phyloP scores from a whole-genome alignment of 139 green algal genomes.

The Nannochloris sp. region DNA sequence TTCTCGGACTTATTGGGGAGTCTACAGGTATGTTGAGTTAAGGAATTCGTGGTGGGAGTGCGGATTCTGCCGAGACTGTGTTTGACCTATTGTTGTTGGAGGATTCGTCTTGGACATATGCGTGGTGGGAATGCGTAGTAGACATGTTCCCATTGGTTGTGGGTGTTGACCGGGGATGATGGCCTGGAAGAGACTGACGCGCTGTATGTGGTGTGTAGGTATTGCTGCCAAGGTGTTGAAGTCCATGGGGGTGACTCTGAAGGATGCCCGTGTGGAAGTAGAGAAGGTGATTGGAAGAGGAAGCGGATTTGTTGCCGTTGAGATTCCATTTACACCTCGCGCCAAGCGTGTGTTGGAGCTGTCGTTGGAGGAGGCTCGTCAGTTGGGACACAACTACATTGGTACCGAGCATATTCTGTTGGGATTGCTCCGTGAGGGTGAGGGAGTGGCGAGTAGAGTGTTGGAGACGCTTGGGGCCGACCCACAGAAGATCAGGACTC shows the following conservation, averaged over 20 bases:
- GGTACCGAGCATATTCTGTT: conserved; percentile 99
- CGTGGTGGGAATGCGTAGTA: background rate
- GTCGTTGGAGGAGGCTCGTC: conserved; percentile 92
- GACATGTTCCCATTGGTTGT: background rate
- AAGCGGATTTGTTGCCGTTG: conserved; percentile 94
- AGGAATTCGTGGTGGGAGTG: background rate
- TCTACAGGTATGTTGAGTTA: conserved; percentile 55
- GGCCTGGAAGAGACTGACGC: background rate
- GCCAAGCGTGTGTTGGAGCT: conserved; percentile 99
- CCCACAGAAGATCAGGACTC: conserved; percentile 89
- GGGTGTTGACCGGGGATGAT: background rate
- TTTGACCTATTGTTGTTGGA: no score
- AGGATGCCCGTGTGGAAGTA: conserved; percentile 93
- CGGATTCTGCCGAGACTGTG: no score
- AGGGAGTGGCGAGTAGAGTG: conserved; percentile 94
- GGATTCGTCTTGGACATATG: no score
- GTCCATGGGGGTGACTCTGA: conserved; percentile 96
- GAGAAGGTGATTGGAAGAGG: conserved; percentile 99
- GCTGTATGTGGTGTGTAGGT: conserved; percentile 24
- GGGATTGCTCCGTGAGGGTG: conserved; percentile 92
- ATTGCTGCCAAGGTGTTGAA: conserved; percentile 99
- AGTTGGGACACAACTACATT: conserved; percentile 99
- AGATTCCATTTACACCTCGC: conserved; percentile 97
- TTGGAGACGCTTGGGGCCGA: conserved; percentile 95
- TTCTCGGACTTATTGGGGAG: conserved; percentile 97